These are phyloP conservation scores for Mycena vitilis DNA, from an alignment of 768 basidiomycete genomes.

Conservation along the genomic window DNA sequence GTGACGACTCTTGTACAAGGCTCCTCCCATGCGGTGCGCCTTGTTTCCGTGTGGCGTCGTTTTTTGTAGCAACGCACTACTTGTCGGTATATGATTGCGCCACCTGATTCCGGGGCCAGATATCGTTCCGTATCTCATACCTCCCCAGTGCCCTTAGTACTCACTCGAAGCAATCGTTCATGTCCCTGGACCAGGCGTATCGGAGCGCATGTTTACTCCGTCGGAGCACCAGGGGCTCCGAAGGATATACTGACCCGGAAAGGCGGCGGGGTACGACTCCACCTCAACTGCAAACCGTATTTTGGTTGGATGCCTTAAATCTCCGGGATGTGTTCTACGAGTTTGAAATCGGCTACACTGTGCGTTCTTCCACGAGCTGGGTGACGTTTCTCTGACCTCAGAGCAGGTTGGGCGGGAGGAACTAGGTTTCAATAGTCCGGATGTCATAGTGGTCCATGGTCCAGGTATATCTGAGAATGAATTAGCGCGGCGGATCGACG, in stretches of 20 bases:
- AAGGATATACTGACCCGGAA: background rate
- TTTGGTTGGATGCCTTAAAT: background rate
- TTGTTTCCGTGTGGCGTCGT: conserved; percentile 18
- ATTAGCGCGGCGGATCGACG: background rate
- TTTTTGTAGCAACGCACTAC: background rate
- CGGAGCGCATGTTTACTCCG: background rate
- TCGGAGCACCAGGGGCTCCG: background rate
- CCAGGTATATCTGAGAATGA: background rate
- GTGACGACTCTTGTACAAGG: background rate
- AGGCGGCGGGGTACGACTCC: background rate
- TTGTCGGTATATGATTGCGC: background rate
- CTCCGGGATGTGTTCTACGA: background rate
- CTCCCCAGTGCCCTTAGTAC: too few relatives aligned
- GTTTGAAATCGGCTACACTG: background rate
- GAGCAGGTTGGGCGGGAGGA: background rate
- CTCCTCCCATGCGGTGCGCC: background rate
- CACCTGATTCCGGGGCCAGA: background rate
- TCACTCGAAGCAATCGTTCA: background rate
- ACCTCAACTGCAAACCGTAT: background rate
- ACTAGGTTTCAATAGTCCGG: background rate
- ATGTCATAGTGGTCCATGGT: background rate
- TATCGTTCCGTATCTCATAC: background rate
- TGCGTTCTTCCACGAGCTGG: background rate
- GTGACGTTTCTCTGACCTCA: background rate
- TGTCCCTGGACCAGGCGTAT: background rate